Conservation (phyloP, 176 grass and related monocot species). For the Cenchrus americanus region DNA sequence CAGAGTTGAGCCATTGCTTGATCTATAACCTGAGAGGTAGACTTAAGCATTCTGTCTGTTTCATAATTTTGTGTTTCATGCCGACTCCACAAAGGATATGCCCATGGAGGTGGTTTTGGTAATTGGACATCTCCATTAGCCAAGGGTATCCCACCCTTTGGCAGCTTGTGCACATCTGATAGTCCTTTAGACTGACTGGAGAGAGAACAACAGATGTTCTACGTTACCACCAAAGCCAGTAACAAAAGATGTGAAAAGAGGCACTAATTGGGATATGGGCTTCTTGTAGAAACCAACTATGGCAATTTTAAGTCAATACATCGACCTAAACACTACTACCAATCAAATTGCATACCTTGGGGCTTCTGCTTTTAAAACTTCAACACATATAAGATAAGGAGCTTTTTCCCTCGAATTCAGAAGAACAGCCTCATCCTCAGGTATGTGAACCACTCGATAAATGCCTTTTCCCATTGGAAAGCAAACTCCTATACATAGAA, state of each 20-base stretch:
- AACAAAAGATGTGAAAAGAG: conserved; percentile 23
- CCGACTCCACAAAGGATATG: conserved; percentile 90
- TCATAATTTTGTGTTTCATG: conserved; percentile 81
- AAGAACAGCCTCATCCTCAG: conserved; percentile 92
- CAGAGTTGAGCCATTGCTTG: conserved; percentile 94
- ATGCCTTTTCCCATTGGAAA: conserved; percentile 98
- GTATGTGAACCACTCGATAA: conserved; percentile 94
- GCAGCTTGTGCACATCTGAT: conserved; percentile 80
- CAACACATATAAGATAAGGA: conserved; percentile 98
- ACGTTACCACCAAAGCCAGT: not conserved
- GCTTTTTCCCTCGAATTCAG: conserved; percentile 98
- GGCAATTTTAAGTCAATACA: not conserved
- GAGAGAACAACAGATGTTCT: conserved; percentile 20
- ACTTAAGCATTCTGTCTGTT: conserved; percentile 82
- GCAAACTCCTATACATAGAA: conserved; percentile 75
- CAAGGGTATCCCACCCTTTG: conserved; percentile 91
- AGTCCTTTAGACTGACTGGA: conserved; percentile 68
- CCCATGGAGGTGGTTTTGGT: conserved; percentile 97
- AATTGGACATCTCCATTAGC: conserved; percentile 95
- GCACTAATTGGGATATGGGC: conserved; percentile 1
- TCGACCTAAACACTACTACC: not conserved
- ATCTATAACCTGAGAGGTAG: conserved; percentile 92
- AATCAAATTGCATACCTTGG: conserved; percentile 60
- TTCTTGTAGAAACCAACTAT: conserved; percentile 15
- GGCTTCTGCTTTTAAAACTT: conserved; percentile 95